phyloP scores from a whole-genome alignment of 1,139 yeast species.

The Taphrina flavorubra region DNA sequence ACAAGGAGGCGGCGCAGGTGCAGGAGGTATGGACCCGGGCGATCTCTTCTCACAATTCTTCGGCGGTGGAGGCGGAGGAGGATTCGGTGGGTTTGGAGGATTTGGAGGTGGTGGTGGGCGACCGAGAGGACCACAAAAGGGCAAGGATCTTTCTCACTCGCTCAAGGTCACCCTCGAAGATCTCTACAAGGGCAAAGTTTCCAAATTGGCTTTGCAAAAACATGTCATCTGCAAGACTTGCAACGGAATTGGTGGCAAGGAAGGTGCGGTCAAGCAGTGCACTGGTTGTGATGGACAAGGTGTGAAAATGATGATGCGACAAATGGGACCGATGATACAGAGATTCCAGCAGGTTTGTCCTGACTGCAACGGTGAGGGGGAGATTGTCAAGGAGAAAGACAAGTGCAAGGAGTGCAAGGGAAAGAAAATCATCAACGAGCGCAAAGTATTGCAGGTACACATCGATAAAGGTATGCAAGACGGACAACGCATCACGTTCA shows the following conservation, averaged over 20 bases:
- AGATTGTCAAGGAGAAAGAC: conserved; percentile 83
- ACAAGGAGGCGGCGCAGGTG: conserved; percentile 73
- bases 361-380: conserved; percentile 90
- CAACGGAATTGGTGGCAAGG: conserved; percentile 96
- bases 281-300: conserved; percentile 87
- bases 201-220: conserved; percentile 92
- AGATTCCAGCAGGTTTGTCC: conserved; percentile 90
- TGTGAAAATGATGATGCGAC: conserved; percentile 89
- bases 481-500: conserved; percentile 88
- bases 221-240: conserved; percentile 86
- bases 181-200: conserved; percentile 89
- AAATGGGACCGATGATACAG: conserved; percentile 99
- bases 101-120: conserved; percentile 63
- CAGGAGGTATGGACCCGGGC: conserved; percentile 73
- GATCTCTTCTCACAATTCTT: conserved; percentile 94
- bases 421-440: conserved; percentile 83
- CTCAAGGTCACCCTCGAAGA: conserved; percentile 88
- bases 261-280: conserved; percentile 88
- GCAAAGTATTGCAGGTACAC: conserved; percentile 92
- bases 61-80: conserved; percentile 61
- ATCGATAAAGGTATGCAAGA: conserved; percentile 97
- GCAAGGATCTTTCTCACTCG: conserved; percentile 90
- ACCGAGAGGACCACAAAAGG: conserved; percentile 77
- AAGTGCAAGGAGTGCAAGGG: conserved; percentile 88
- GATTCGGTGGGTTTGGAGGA: conserved; percentile 52